Percentiles rank a stretch among this genome's conserved stretches.
These are phyloP conservation scores for Salisapilia sapeloensis DNA, from an alignment of 352 stramenopile genomes.

Conservation along the genomic window DNA sequence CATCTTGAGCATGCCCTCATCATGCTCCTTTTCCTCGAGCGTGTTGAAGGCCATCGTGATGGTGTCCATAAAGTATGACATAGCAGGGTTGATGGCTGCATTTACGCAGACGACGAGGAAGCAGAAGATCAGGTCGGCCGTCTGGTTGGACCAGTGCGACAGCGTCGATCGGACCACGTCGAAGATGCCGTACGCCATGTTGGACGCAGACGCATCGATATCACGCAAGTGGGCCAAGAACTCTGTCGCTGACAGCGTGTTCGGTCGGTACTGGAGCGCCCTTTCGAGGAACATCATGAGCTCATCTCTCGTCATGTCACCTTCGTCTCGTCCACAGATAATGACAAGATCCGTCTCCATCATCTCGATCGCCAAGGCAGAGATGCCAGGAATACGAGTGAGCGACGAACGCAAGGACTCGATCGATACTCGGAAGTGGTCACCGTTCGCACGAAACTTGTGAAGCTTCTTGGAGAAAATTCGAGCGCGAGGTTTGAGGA, in stretches of 20 bases:
- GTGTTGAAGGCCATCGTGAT: constrained; percentile 61
- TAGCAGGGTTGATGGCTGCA: constrained; percentile 54
- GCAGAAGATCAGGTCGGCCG: constrained; percentile 43
- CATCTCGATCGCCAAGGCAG: constrained; percentile 71
- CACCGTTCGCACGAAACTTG: constrained; percentile 71
- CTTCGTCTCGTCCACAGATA: constrained; percentile 70
- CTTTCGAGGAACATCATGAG: constrained; percentile 78
- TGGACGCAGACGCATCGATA: constrained; percentile 67
- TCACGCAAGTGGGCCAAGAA: constrained; percentile 71
- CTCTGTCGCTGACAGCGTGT: constrained; percentile 55
- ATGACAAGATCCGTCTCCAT: constrained; percentile 82
- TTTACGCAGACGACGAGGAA: constrained; percentile 75
- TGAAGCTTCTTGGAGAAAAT: constrained; percentile 81
- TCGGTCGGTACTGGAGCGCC: constrained; percentile 60
- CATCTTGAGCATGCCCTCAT: constrained; percentile 37
- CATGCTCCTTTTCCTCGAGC: constrained; percentile 10
- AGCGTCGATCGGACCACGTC: constrained; percentile 70
- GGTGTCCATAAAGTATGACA: constrained; percentile 56
- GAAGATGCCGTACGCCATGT: constrained; percentile 45
- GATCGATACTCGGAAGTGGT: constrained; percentile 78
- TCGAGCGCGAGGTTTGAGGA: constrained; percentile 67
- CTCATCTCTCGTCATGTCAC: constrained; percentile 73
- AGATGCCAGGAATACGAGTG: constrained; percentile 64
- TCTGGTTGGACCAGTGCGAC: constrained; percentile 77
- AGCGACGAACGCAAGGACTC: constrained; percentile 65